phyloP scores from a whole-genome alignment of 352 stramenopile species.

The Globisporangium polare region DNA sequence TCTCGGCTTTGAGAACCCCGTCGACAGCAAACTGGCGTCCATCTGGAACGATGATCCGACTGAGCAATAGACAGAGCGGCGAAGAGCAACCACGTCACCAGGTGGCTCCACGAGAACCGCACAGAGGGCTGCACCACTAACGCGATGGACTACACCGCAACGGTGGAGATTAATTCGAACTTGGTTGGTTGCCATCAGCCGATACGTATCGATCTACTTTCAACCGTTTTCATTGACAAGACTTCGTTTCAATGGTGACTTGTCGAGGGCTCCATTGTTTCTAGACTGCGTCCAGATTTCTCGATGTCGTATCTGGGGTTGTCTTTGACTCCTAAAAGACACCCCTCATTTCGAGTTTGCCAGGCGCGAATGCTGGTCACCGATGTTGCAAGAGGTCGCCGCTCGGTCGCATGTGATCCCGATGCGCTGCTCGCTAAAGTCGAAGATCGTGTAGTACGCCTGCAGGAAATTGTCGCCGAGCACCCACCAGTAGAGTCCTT shows the following conservation, averaged over 20 bases:
- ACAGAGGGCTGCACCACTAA: not conserved
- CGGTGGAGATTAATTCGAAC: no score
- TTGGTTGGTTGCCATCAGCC: no score
- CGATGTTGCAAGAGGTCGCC: conserved; percentile 14
- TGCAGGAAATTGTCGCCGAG: conserved; percentile 56
- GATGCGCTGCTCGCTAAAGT: conserved; percentile 36
- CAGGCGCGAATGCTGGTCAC: not conserved
- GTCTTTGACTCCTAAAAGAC: not conserved
- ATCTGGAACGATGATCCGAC: no score
- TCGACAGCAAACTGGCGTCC: no score
- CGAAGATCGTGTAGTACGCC: conserved; percentile 64
- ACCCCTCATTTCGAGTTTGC: not conserved
- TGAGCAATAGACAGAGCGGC: not conserved
- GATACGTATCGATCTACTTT: not conserved
- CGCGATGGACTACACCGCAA: not conserved
- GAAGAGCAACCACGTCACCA: not conserved
- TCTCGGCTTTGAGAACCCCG: no score
- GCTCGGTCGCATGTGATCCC: conserved; percentile 39
- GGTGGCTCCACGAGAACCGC: not conserved
- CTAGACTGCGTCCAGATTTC: not conserved
- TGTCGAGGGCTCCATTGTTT: not conserved
- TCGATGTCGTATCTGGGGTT: not conserved
- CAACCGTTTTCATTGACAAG: not conserved
- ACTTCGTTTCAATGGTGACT: no score
- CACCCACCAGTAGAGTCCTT: conserved; percentile 54